Percentiles rank a stretch among this genome's conserved stretches.
These are phyloP conservation scores for Ophiostoma montium DNA, from an alignment of 2,329 filamentous ascomycete species.

Conservation along the genomic window DNA sequence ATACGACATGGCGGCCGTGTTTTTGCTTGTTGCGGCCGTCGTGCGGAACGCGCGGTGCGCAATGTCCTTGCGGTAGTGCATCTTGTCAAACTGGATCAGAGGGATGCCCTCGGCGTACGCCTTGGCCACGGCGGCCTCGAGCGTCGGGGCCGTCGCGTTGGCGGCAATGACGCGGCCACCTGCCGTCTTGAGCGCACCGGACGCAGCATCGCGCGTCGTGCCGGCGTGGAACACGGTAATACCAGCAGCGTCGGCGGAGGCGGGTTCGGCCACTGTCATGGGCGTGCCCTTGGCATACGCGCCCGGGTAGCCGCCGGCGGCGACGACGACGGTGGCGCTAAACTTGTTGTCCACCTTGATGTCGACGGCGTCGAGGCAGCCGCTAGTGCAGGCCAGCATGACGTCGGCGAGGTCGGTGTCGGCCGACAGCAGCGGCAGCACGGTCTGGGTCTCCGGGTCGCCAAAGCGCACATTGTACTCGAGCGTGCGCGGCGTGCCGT, in stretches of 20 bases:
- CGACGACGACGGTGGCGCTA: slow-evolving; percentile 86
- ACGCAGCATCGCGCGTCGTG: slow-evolving; percentile 46
- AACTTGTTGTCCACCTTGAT: slow-evolving; percentile 56
- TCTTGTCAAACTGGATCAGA: slow-evolving; percentile 68
- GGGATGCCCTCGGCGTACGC: slow-evolving; percentile 69
- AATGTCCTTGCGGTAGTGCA: slow-evolving; percentile 90
- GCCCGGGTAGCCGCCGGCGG: slow-evolving; percentile 81
- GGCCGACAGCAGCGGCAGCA: slow-evolving; percentile 61
- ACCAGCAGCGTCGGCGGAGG: slow-evolving; percentile 30
- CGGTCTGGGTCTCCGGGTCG: slow-evolving; percentile 80
- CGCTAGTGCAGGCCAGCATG: slow-evolving; percentile 71
- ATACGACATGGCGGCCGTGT: slow-evolving; percentile 55
- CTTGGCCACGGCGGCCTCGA: slow-evolving; percentile 70
- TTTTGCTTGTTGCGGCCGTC: not conserved
- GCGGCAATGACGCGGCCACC: slow-evolving; percentile 89
- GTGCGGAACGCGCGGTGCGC: slow-evolving; percentile 59
- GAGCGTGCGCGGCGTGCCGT: slow-evolving; percentile 59
- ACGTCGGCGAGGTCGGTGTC: slow-evolving; percentile 78
- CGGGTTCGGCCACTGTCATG: slow-evolving; percentile 35
- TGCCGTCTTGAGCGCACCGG: slow-evolving; percentile 54
- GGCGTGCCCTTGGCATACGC: slow-evolving; percentile 65
- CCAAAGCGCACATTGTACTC: slow-evolving; percentile 93
- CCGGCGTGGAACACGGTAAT: slow-evolving; percentile 88
- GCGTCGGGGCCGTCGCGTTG: slow-evolving; percentile 57
- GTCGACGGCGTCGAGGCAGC: slow-evolving; percentile 55